phyloP scores from a whole-genome alignment of 78 protist genomes.

The Paratrimastix pyriformis region DNA sequence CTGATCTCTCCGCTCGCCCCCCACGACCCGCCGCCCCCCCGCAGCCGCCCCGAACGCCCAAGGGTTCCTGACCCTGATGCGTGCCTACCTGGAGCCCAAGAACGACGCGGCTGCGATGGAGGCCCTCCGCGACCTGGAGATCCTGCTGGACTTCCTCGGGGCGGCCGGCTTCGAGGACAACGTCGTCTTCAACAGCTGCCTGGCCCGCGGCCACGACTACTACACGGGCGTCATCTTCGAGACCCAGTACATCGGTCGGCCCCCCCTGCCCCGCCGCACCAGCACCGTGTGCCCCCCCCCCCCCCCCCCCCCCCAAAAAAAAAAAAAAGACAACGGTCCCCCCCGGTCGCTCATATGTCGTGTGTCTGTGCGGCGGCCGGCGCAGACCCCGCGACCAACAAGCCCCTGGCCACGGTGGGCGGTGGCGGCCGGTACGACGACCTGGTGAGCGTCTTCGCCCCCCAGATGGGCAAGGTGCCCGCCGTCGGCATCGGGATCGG shows the following conservation, averaged over 20 bases:
- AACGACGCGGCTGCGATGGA: slow-evolving; percentile 35
- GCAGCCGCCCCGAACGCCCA: too few species aligned
- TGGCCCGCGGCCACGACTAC: slow-evolving; percentile 89
- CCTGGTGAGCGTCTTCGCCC: slow-evolving; percentile 70
- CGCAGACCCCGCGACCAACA: too few species aligned
- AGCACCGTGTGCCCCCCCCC: too few species aligned
- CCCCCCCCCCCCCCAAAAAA: too few species aligned
- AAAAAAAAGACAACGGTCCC: too few species aligned
- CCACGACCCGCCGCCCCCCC: too few species aligned
- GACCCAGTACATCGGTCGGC: slow-evolving; percentile 54
- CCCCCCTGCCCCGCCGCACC: too few species aligned
- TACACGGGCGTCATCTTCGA: slow-evolving; percentile 88
- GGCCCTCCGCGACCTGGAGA: slow-evolving; percentile 40
- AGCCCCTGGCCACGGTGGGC: slow-evolving; percentile 76
- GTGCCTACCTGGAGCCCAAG: too few species aligned
- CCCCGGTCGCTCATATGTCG: too few species aligned
- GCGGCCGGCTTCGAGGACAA: slow-evolving; percentile 17
- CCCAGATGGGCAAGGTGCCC: slow-evolving; percentile 46
- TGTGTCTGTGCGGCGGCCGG: too few species aligned
- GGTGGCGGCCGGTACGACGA: slow-evolving; percentile 92
- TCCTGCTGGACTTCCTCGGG: slow-evolving; percentile 44
- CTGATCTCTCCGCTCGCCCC: too few species aligned
- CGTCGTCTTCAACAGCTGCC: slow-evolving; percentile 59
- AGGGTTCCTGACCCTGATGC: too few species aligned
- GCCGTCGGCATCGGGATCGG: slow-evolving; percentile 83